Percentiles rank a stretch among this genome's conserved stretches.
These are phyloP conservation scores for Hippophae rhamnoides DNA, from an alignment of 306 rosid genomes.

Conservation along the genomic window DNA sequence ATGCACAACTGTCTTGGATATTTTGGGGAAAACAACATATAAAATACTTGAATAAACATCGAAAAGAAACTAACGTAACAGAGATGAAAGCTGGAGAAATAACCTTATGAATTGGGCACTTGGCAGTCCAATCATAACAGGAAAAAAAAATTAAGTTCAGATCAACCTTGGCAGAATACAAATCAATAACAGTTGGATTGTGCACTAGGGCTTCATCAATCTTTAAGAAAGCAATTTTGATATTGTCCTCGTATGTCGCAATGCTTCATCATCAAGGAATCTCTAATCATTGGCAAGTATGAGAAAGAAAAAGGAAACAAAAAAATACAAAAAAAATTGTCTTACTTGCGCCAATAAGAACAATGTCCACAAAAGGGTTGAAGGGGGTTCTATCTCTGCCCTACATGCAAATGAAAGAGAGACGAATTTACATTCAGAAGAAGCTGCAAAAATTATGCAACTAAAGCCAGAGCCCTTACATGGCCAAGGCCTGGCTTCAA, in stretches of 20 bases:
- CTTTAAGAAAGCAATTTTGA: slow-evolving; percentile 63
- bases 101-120: not conserved
- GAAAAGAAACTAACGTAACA: not conserved
- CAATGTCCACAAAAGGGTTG: slow-evolving; percentile 89
- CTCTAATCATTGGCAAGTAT: slow-evolving; percentile 14
- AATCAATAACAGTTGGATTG: slow-evolving; percentile 93
- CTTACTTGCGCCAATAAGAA: slow-evolving; percentile 91
- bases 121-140: slow-evolving; percentile 2
- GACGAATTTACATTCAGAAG: slow-evolving; percentile 9
- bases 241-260: slow-evolving; percentile 78
- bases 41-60: not conserved
- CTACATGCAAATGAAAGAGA: slow-evolving; percentile 29
- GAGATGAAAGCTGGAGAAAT: not conserved
- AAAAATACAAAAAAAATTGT: slow-evolving; percentile 3
- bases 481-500: too few relatives aligned
- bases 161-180: slow-evolving; percentile 84
- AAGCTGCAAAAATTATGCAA: slow-evolving; percentile 3
- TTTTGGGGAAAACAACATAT: too few relatives aligned
- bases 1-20: too few relatives aligned
- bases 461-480: not conserved
- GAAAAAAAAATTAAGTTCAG: slow-evolving; percentile 2
- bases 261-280: slow-evolving; percentile 58
- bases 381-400: slow-evolving; percentile 77
- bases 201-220: slow-evolving; percentile 79
- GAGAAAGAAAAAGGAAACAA: not conserved